phyloP scores from a whole-genome alignment of 208 protist species.

The Sergeia podlipaevii region DNA sequence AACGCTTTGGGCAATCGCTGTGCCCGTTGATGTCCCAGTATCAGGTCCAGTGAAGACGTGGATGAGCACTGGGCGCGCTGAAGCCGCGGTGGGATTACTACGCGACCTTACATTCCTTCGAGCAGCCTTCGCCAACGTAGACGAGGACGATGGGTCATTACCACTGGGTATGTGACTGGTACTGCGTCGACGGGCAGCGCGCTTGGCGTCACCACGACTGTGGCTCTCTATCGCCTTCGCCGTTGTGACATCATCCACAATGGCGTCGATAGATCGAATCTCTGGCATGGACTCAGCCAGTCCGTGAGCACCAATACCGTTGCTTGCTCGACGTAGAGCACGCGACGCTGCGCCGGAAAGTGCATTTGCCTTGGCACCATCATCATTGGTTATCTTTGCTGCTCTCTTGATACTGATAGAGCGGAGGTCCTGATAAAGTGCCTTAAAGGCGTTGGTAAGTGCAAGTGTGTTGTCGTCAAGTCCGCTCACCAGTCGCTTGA shows the following conservation, averaged over 20 bases:
- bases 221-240: no score
- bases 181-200: no score
- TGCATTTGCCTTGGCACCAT: conserved; percentile 2
- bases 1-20: conserved; percentile 30
- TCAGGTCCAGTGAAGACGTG: conserved; percentile 28
- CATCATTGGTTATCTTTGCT: no score
- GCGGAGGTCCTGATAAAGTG: no score
- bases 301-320: background rate
- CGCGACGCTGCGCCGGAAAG: conserved; percentile 10
- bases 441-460: no score
- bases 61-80: conserved; percentile 24
- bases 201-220: no score
- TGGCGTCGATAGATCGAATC: no score
- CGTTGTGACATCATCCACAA: background rate
- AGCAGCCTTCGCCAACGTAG: background rate
- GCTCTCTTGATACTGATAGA: no score
- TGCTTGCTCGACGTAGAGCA: conserved; percentile 6
- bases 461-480: no score
- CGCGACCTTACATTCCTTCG: conserved; percentile 3
- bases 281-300: background rate
- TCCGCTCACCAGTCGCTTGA: conserved; percentile 9
- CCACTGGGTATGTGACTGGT: no score
- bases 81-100: background rate
- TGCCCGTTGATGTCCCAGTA: conserved; percentile 9
- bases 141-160: no score